Percentiles rank a stretch among this genome's conserved stretches.
These are phyloP conservation scores for Warburgia ugandensis DNA, from an alignment of 164 flowering plant genomes.

Conservation along the genomic window DNA sequence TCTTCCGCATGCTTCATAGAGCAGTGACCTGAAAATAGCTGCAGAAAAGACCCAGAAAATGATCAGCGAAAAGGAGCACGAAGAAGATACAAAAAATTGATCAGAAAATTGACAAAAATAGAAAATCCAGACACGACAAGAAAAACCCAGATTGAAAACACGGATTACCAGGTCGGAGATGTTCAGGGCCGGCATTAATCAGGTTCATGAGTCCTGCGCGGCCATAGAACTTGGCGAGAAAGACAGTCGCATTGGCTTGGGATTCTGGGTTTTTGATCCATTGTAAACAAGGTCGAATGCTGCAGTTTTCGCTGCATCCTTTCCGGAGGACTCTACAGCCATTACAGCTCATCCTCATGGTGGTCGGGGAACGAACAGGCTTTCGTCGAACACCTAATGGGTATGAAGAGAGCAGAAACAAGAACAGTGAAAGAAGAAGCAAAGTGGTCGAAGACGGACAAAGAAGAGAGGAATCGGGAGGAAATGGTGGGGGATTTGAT, in stretches of 20 bases:
- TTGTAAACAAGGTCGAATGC: conserved; percentile 77
- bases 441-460: too few species aligned
- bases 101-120: too few species aligned
- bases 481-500: not conserved
- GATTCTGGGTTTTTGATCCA: conserved; percentile 84
- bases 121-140: too few species aligned
- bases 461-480: not conserved
- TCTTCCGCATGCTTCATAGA: conserved; percentile 78
- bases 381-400: too few species aligned
- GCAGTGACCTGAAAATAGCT: conserved; percentile 65
- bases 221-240: conserved; percentile 93
- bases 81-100: too few species aligned
- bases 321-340: conserved; percentile 89
- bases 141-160: not conserved
- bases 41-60: too few species aligned
- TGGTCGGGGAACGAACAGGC: too few species aligned
- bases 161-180: conserved; percentile 73
- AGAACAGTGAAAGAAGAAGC: too few species aligned
- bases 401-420: not conserved
- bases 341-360: conserved; percentile 91
- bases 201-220: conserved; percentile 97
- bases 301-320: conserved; percentile 83
- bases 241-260: conserved; percentile 94
- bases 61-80: too few species aligned
- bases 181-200: conserved; percentile 86